Conservation (phyloP, 768 basidiomycete species). For the Pleurotus salmoneostramineus region DNA sequence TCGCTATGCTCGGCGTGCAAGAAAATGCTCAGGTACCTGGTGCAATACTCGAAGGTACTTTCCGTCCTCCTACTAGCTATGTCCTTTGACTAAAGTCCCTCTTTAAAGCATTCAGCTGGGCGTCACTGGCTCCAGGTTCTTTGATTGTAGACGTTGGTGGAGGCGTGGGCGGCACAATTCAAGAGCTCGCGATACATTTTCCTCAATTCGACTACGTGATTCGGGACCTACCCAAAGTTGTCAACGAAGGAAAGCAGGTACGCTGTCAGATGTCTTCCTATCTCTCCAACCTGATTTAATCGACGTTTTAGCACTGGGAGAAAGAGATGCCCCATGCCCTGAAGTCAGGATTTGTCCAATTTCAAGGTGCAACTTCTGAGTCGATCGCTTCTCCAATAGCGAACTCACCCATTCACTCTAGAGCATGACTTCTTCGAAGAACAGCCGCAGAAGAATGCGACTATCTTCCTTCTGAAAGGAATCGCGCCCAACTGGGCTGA, state of each 20-base stretch:
- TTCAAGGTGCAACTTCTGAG: slow-evolving; percentile 12
- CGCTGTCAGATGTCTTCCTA: not conserved
- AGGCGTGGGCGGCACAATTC: slow-evolving; percentile 19
- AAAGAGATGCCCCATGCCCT: slow-evolving; percentile 13
- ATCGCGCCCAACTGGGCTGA: slow-evolving; percentile 38
- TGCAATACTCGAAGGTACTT: not conserved
- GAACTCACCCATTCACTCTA: slow-evolving; percentile 4
- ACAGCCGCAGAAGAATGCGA: slow-evolving; percentile 28
- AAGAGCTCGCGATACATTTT: slow-evolving; percentile 14
- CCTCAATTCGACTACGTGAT: slow-evolving; percentile 19
- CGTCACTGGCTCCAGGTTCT: slow-evolving; percentile 12
- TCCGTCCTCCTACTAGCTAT: not conserved
- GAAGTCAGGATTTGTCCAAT: slow-evolving; percentile 10
- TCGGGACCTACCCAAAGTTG: slow-evolving; percentile 17
- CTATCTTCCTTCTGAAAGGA: slow-evolving; percentile 29
- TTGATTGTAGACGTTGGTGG: slow-evolving; percentile 27
- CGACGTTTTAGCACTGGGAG: slow-evolving; percentile 9
- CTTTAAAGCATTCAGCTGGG: slow-evolving; percentile 20
- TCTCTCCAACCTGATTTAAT: not conserved
- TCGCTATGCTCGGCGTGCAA: slow-evolving; percentile 8
- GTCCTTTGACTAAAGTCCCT: not conserved
- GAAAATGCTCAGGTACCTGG: not conserved
- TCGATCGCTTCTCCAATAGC: not conserved
- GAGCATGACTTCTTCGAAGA: slow-evolving; percentile 31
- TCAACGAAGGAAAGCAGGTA: slow-evolving; percentile 13